Percentiles rank a stretch among this genome's conserved stretches.
Conservation (phyloP, 2,329 filamentous ascomycete species). For the Penicillium fuscoglaucum region DNA sequence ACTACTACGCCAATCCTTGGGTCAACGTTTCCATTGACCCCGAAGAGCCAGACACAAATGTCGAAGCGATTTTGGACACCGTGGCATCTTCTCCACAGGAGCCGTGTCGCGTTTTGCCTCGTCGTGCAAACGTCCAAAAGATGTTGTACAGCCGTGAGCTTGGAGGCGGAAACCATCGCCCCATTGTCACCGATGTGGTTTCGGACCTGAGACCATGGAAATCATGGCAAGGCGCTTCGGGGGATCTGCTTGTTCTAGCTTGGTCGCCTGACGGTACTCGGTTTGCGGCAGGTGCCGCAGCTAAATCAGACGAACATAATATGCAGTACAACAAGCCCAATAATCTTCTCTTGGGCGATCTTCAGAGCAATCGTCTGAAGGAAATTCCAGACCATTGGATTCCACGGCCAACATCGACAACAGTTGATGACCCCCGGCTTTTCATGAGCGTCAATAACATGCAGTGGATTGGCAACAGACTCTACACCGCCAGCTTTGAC, state of each 20-base stretch:
- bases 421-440: conserved; percentile 52
- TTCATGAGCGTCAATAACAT: conserved; percentile 59
- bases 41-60: background rate
- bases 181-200: conserved; percentile 28
- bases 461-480: conserved; percentile 50
- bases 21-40: conserved; percentile 16
- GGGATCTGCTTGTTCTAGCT: conserved; percentile 57
- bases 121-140: conserved; percentile 5
- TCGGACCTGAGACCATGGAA: conserved; percentile 47
- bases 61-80: background rate
- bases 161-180: conserved; percentile 10
- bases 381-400: conserved; percentile 58
- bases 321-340: conserved; percentile 62
- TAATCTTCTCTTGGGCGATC: conserved; percentile 57
- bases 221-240: conserved; percentile 59
- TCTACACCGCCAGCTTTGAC: conserved; percentile 60
- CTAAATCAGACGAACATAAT: conserved; percentile 55
- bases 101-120: background rate
- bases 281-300: conserved; percentile 60
- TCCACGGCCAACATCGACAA: conserved; percentile 43
- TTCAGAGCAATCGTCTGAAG: conserved; percentile 42
- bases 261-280: conserved; percentile 57
- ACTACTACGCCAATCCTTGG: conserved; percentile 32
- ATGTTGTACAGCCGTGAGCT: conserved; percentile 36
- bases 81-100: background rate